These are phyloP conservation scores for Pichia sp. DNA, from an alignment of 1,139 yeast species.

Conservation along the genomic window DNA sequence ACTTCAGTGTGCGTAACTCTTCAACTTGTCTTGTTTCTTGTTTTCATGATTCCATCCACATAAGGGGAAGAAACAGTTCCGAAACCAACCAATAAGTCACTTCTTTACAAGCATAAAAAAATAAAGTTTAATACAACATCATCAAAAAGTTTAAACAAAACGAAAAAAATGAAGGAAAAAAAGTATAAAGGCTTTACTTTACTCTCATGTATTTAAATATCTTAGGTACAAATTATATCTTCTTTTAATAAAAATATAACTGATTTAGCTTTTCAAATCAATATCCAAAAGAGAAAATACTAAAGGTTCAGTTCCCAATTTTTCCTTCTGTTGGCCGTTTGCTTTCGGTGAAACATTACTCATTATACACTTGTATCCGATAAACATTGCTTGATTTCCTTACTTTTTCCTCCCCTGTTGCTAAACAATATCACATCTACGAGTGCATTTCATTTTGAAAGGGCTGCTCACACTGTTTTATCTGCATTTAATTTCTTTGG, in stretches of 20 bases:
- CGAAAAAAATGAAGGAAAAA: neutral
- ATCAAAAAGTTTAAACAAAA: slow-evolving; percentile 1
- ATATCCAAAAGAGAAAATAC: neutral
- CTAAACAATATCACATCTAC: neutral
- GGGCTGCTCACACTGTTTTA: neutral
- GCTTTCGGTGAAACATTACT: neutral
- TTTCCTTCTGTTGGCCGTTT: neutral
- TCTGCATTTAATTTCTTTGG: neutral
- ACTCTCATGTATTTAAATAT: neutral
- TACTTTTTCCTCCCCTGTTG: neutral
- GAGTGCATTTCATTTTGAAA: neutral
- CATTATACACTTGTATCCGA: neutral
- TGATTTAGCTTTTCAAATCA: slow-evolving; percentile 1
- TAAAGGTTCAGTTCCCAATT: neutral
- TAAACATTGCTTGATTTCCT: neutral
- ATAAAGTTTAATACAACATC: neutral
- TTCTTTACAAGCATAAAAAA: neutral
- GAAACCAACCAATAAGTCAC: neutral
- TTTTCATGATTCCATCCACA: neutral
- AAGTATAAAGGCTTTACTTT: slow-evolving; percentile 3
- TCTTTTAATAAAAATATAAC: neutral
- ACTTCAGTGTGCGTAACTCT: neutral
- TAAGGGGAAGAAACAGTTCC: neutral
- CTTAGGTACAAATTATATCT: slow-evolving; percentile 5
- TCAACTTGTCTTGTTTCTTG: slow-evolving; percentile 1